These are phyloP conservation scores for Phoenix dactylifera DNA, from an alignment of 176 grass and related monocot genomes.

Conservation along the genomic window DNA sequence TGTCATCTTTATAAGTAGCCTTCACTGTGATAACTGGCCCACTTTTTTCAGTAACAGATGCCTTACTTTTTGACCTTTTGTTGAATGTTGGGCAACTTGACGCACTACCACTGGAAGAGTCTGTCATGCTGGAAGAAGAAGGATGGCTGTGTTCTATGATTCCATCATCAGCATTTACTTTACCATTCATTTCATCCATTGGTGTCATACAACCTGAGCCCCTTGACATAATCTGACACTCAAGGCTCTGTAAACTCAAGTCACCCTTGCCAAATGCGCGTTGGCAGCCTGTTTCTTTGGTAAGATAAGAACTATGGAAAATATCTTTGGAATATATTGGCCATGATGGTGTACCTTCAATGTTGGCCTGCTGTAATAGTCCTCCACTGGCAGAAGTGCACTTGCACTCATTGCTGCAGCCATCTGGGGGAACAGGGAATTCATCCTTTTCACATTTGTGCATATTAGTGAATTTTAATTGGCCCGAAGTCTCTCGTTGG, in stretches of 20 bases:
- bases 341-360: background rate
- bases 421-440: constrained; percentile 17
- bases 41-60: background rate
- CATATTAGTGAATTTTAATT: background rate
- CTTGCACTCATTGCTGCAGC: background rate
- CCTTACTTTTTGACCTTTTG: background rate
- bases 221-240: background rate
- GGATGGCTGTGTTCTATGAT: constrained; percentile 5
- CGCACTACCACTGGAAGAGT: constrained; percentile 28
- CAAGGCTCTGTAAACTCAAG: background rate
- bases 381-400: constrained; percentile 8
- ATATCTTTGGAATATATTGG: constrained; percentile 3
- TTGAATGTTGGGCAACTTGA: constrained; percentile 30
- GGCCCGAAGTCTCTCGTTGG: background rate
- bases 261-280: background rate
- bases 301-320: too few species aligned
- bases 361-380: background rate
- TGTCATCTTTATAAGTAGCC: constrained; percentile 42
- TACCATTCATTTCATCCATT: background rate
- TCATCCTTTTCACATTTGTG: constrained; percentile 13
- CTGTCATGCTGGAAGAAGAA: constrained; percentile 32
- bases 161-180: constrained; percentile 2
- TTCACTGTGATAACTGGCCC: constrained; percentile 29
- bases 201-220: background rate
- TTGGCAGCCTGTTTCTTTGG: background rate